phyloP scores from a whole-genome alignment of 805 yeast species.

The Kuraishia hungarica region DNA sequence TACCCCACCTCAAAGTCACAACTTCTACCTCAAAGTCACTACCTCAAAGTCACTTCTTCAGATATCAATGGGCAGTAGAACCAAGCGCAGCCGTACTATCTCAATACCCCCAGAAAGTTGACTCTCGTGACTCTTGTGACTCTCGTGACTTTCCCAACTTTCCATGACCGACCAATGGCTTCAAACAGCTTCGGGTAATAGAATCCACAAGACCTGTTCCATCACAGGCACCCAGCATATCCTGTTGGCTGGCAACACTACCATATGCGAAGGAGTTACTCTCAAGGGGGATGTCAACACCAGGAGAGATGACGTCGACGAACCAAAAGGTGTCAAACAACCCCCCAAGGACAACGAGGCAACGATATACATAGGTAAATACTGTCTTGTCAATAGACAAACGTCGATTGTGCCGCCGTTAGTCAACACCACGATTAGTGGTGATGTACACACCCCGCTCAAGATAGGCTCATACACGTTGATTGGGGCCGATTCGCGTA shows the following conservation, averaged over 20 bases:
- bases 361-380: constrained; percentile 36
- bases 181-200: constrained; percentile 43
- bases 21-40: too few relatives aligned
- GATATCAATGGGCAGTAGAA: too few relatives aligned
- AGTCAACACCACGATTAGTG: constrained; percentile 1
- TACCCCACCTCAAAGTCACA: too few relatives aligned
- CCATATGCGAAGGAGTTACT: constrained; percentile 28
- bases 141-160: too few relatives aligned
- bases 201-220: constrained; percentile 35
- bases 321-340: too few relatives aligned
- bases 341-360: constrained; percentile 12
- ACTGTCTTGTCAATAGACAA: constrained; percentile 27
- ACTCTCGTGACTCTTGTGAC: too few relatives aligned
- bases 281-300: constrained; percentile 24
- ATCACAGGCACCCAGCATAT: constrained; percentile 35
- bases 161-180: constrained; percentile 24
- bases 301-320: too few relatives aligned
- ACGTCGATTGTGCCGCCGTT: constrained; percentile 24
- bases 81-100: too few relatives aligned
- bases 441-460: constrained; percentile 17
- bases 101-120: too few relatives aligned
- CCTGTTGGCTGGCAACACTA: constrained; percentile 36
- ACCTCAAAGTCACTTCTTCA: too few relatives aligned
- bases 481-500: constrained; percentile 25
- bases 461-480: constrained; percentile 39